Percentiles rank a stretch among this genome's conserved stretches.
Conservation (phyloP, 176 grass and related monocot genomes). For the Puya raimondii region DNA sequence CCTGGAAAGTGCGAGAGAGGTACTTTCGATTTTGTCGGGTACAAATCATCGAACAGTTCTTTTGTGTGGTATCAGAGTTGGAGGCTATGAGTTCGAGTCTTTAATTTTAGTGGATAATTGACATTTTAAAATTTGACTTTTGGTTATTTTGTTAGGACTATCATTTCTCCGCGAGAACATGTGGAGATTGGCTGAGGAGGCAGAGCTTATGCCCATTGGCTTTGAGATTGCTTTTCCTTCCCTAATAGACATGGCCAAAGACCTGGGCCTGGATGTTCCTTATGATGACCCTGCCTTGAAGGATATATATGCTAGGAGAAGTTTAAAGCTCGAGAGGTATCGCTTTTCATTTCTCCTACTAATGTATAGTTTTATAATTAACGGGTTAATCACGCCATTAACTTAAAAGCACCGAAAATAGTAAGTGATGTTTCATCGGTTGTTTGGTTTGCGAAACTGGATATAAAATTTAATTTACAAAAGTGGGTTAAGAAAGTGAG, state of each 20-base stretch:
- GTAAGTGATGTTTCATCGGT: too few species aligned
- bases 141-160: not conserved
- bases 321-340: slow-evolving; percentile 73
- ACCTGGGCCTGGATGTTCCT: slow-evolving; percentile 38
- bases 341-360: too few species aligned
- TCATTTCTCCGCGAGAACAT: slow-evolving; percentile 41
- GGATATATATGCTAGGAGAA: slow-evolving; percentile 43
- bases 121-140: too few species aligned
- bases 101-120: too few species aligned
- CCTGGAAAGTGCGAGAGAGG: slow-evolving; percentile 33
- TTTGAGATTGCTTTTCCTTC: slow-evolving; percentile 94
- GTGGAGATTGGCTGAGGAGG: slow-evolving; percentile 59
- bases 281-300: slow-evolving; percentile 49
- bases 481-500: too few species aligned
- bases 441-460: too few species aligned
- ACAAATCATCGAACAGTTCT: not conserved
- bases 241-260: slow-evolving; percentile 52
- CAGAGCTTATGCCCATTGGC: slow-evolving; percentile 71
- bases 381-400: too few species aligned
- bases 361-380: too few species aligned
- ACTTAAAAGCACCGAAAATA: too few species aligned
- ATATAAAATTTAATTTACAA: too few species aligned
- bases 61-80: not conserved
- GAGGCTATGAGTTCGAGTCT: too few species aligned
- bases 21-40: not conserved